Conservation (phyloP, 805 yeast genomes). For the Ogataea wickerhamii region DNA sequence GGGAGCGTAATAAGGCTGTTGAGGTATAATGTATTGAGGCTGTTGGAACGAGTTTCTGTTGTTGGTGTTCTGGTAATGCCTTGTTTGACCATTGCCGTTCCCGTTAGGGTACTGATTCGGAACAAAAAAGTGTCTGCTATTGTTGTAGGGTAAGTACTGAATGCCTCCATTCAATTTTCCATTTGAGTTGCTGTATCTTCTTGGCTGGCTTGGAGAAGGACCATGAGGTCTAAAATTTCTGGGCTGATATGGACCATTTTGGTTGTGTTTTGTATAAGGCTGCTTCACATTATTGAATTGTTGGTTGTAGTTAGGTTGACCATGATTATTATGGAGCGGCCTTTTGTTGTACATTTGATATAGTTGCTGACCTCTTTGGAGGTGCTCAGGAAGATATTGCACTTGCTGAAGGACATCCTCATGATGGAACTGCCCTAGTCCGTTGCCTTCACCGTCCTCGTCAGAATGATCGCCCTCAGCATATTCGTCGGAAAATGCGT, state of each 20-base stretch:
- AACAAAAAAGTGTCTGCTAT: slow-evolving; percentile 19
- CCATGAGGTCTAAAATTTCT: slow-evolving; percentile 21
- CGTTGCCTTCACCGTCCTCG: neutral
- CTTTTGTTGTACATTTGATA: slow-evolving; percentile 1
- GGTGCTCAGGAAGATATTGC: slow-evolving; percentile 1
- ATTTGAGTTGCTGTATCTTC: slow-evolving; percentile 23
- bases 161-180: slow-evolving; percentile 19
- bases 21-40: slow-evolving; percentile 22
- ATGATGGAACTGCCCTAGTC: neutral
- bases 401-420: neutral
- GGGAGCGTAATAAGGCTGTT: slow-evolving; percentile 23
- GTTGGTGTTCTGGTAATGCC: slow-evolving; percentile 13
- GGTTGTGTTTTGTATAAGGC: slow-evolving; percentile 13
- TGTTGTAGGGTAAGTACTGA: slow-evolving; percentile 22
- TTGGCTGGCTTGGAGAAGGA: slow-evolving; percentile 14
- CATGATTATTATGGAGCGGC: neutral
- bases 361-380: slow-evolving; percentile 1
- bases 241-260: slow-evolving; percentile 19
- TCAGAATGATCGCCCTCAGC: neutral
- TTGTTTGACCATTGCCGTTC: slow-evolving; percentile 14
- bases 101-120: slow-evolving; percentile 20
- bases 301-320: slow-evolving; percentile 6
- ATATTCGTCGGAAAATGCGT: neutral
- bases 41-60: slow-evolving; percentile 19
- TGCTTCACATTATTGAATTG: slow-evolving; percentile 8